Conservation (phyloP, 768 basidiomycete genomes). For the Leccinum uliginosum region DNA sequence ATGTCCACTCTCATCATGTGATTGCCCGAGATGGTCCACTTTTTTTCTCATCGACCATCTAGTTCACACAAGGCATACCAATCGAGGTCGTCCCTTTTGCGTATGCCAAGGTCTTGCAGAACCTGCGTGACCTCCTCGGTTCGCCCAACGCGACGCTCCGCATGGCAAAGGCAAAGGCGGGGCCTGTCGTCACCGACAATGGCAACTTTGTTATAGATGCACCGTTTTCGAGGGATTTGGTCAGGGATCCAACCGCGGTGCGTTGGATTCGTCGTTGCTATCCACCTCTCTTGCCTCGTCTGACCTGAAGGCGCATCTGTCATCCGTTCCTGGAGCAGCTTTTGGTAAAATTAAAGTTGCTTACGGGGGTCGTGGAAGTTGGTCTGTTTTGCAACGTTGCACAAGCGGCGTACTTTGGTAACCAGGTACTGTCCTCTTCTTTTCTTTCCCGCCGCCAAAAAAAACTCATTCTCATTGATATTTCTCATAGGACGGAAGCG, state of each 20-base stretch:
- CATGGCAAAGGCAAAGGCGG: conserved; percentile 93
- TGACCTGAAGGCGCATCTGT: background rate
- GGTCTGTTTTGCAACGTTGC: conserved; percentile 95
- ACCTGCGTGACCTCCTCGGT: conserved; percentile 55
- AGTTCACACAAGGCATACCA: conserved; percentile 89
- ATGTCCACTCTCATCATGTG: conserved; percentile 27
- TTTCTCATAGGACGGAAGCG: conserved; percentile 56
- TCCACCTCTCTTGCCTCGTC: background rate
- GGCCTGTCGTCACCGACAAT: conserved; percentile 95
- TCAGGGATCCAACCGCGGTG: conserved; percentile 65
- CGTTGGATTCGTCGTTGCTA: background rate
- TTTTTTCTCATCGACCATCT: background rate
- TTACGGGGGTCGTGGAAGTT: conserved; percentile 98
- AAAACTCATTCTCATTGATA: background rate
- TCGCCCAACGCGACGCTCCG: conserved; percentile 74
- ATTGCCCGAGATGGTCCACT: background rate
- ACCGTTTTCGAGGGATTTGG: conserved; percentile 68
- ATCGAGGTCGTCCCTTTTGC: conserved; percentile 98
- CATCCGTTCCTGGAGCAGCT: conserved; percentile 42
- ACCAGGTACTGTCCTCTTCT: conserved; percentile 45
- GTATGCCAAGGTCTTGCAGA: conserved; percentile 80
- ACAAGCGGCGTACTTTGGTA: conserved; percentile 95
- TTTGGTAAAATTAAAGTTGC: conserved; percentile 78
- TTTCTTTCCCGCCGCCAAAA: background rate
- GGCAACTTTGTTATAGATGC: conserved; percentile 98